phyloP scores from a whole-genome alignment of 257 asterid genomes.

The Perilla frutescens region DNA sequence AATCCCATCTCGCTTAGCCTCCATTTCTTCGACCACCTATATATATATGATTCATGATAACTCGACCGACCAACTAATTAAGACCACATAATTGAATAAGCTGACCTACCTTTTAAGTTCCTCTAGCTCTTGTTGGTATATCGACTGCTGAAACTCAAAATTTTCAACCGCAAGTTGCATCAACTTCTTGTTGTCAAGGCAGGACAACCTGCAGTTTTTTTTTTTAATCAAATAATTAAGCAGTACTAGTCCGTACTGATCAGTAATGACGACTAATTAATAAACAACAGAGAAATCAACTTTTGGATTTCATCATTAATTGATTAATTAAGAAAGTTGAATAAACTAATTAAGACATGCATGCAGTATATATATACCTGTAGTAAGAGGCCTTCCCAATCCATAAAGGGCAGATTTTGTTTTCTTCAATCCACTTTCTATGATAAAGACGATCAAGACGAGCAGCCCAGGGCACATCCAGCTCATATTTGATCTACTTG shows the following conservation, averaged over 20 bases:
- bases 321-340: no score
- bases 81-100: neutral
- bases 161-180: slow-evolving; percentile 57
- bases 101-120: slow-evolving; percentile 58
- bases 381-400: slow-evolving; percentile 50
- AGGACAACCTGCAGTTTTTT: slow-evolving; percentile 43
- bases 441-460: slow-evolving; percentile 66
- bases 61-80: neutral
- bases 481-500: slow-evolving; percentile 54
- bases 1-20: slow-evolving; percentile 66
- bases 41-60: neutral
- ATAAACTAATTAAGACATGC: no score
- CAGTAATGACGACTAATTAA: no score
- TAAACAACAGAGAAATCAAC: neutral
- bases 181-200: slow-evolving; percentile 49
- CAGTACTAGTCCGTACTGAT: neutral
- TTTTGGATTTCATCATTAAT: no score
- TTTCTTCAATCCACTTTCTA: slow-evolving; percentile 67
- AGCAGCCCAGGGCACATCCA: slow-evolving; percentile 58
- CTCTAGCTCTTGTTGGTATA: slow-evolving; percentile 54
- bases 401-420: slow-evolving; percentile 37
- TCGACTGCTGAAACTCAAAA: slow-evolving; percentile 51
- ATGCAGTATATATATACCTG: slow-evolving; percentile 37
- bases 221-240: neutral
- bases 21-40: slow-evolving; percentile 63